Percentiles rank a stretch among this genome's conserved stretches.
Conservation (phyloP, 2,329 filamentous ascomycete species). For the Trichoderma sp. region DNA sequence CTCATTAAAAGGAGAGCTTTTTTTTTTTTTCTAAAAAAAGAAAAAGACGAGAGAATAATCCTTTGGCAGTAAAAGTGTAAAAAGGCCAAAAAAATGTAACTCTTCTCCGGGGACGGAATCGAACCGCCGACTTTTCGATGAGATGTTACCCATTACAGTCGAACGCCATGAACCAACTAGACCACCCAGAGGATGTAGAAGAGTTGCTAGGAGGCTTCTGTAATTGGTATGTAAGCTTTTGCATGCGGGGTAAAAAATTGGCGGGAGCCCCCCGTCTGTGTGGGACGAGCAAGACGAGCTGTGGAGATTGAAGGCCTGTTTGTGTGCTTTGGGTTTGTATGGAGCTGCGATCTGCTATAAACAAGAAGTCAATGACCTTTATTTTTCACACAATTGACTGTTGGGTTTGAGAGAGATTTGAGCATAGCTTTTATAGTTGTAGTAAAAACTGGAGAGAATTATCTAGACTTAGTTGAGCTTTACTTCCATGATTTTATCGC, state of each 20-base stretch:
- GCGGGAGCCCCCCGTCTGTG: background rate
- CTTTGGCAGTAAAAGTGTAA: background rate
- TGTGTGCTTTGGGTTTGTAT: background rate
- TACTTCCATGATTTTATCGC: background rate
- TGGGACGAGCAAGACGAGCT: background rate
- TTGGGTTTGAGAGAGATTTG: fast-evolving
- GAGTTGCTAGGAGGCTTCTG: background rate
- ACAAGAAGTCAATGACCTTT: background rate
- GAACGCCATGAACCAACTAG: conserved; percentile 31
- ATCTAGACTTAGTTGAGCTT: background rate
- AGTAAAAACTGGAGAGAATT: background rate
- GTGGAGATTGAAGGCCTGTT: background rate
- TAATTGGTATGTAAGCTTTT: conserved; percentile 6
- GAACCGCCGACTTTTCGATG: conserved; percentile 31
- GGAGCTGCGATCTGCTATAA: background rate
- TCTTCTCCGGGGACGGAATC: conserved; percentile 25
- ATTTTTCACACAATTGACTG: fast-evolving
- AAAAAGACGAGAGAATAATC: background rate
- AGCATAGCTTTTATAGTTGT: background rate
- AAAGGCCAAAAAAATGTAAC: conserved; percentile 13
- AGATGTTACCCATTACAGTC: conserved; percentile 28
- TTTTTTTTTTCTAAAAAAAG: background rate
- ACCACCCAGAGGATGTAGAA: conserved; percentile 27
- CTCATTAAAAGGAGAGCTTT: background rate
- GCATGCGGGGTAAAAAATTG: background rate